Evolutionary conservation across 1,139 yeast genomes (phyloP).

Genomic region (Pichia inconspicua): DNA sequence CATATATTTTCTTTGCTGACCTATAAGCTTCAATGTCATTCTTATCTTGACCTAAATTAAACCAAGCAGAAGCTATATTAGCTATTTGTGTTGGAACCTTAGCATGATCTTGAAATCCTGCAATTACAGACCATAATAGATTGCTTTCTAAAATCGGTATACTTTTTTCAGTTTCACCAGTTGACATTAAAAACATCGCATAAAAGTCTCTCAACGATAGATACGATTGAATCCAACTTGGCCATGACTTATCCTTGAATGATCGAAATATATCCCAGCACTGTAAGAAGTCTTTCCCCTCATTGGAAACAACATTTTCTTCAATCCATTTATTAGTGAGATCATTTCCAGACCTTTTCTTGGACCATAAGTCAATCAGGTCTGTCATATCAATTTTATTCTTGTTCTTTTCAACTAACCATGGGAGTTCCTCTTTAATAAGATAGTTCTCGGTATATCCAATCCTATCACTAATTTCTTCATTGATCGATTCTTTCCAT

Average conservation of each 20-base stretch:
- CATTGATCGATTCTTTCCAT: slow-evolving; percentile 11
- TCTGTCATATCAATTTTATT: slow-evolving; percentile 15
- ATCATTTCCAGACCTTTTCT: not conserved
- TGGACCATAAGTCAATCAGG: slow-evolving; percentile 16
- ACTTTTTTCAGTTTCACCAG: slow-evolving; percentile 12
- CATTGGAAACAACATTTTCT: slow-evolving; percentile 11
- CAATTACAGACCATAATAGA: slow-evolving; percentile 13
- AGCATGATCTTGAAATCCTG: slow-evolving; percentile 14
- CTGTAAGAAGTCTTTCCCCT: slow-evolving; percentile 17
- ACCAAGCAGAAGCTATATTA: slow-evolving; percentile 25
- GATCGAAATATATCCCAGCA: slow-evolving; percentile 19
- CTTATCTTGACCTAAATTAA: slow-evolving; percentile 15
- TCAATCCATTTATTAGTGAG: slow-evolving; percentile 10
- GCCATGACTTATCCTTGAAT: slow-evolving; percentile 18
- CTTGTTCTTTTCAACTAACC: not conserved
- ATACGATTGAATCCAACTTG: slow-evolving; percentile 21
- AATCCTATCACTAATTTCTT: slow-evolving; percentile 20
- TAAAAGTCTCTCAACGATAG: slow-evolving; percentile 23
- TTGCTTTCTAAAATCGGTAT: slow-evolving; percentile 14
- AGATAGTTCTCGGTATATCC: slow-evolving; percentile 20
- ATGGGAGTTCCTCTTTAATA: slow-evolving; percentile 7
- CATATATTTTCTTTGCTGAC: slow-evolving; percentile 18
- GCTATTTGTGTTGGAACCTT: slow-evolving; percentile 19
- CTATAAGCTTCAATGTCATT: slow-evolving; percentile 11
- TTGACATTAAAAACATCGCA: slow-evolving; percentile 22